phyloP scores from a whole-genome alignment of 352 stramenopile genomes.

The Phytophthora agathidicida region DNA sequence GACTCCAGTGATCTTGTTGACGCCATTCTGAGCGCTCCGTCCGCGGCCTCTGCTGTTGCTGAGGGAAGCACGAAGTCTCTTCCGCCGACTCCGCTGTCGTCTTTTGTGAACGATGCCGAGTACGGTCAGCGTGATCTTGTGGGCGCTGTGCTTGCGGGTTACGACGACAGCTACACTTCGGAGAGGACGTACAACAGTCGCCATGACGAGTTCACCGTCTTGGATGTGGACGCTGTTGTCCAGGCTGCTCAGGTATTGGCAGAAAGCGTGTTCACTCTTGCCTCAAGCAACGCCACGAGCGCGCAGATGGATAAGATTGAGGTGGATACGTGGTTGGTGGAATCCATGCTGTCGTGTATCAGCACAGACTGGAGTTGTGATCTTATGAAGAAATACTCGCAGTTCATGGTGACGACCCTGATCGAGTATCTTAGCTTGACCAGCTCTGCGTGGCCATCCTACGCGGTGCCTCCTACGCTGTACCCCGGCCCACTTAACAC shows the following conservation, averaged over 20 bases:
- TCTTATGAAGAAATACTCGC: slow-evolving; percentile 74
- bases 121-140: slow-evolving; percentile 68
- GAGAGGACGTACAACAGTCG: slow-evolving; percentile 68
- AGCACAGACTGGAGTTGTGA: slow-evolving; percentile 71
- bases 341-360: slow-evolving; percentile 64
- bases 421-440: slow-evolving; percentile 67
- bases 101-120: slow-evolving; percentile 78
- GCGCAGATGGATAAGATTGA: slow-evolving; percentile 42
- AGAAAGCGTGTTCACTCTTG: slow-evolving; percentile 70
- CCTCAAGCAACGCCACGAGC: slow-evolving; percentile 53
- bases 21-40: slow-evolving; percentile 56
- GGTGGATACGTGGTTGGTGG: slow-evolving; percentile 66
- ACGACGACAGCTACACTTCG: slow-evolving; percentile 57
- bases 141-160: slow-evolving; percentile 71
- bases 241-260: slow-evolving; percentile 76
- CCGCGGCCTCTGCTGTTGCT: slow-evolving; percentile 40
- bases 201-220: slow-evolving; percentile 55
- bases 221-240: slow-evolving; percentile 60
- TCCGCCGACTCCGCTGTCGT: slow-evolving; percentile 67
- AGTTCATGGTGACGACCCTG: slow-evolving; percentile 61
- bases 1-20: slow-evolving; percentile 48
- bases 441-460: slow-evolving; percentile 55
- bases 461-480: slow-evolving; percentile 54
- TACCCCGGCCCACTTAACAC: slow-evolving; percentile 58
- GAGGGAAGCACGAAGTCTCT: slow-evolving; percentile 49